A percentile compares a stretch with the other conserved stretches of the same genome.
These are phyloP conservation scores for Suhomyces terraborum DNA, from an alignment of 1,139 yeast species.

Conservation along the genomic window DNA sequence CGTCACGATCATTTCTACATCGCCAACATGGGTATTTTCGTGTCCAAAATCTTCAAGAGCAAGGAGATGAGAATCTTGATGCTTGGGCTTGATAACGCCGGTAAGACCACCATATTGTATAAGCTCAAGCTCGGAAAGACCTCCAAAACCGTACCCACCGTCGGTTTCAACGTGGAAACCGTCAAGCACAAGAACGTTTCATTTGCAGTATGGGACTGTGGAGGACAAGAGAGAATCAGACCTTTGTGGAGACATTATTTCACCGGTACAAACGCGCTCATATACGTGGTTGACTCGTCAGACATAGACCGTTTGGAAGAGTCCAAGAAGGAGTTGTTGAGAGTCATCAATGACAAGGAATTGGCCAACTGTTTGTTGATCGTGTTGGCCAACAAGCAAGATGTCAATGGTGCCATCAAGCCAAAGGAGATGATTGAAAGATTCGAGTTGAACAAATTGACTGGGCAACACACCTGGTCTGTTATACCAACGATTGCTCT, in stretches of 20 bases:
- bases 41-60: slow-evolving; percentile 43
- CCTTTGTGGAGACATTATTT: slow-evolving; percentile 95
- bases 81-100: slow-evolving; percentile 93
- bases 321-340: slow-evolving; percentile 73
- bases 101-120: slow-evolving; percentile 79
- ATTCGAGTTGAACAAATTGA: slow-evolving; percentile 55
- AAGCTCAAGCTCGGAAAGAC: slow-evolving; percentile 74
- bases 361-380: slow-evolving; percentile 76
- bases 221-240: slow-evolving; percentile 89
- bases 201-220: slow-evolving; percentile 96
- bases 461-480: slow-evolving; percentile 67
- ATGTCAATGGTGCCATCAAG: slow-evolving; percentile 60
- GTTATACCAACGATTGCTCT: slow-evolving; percentile 76
- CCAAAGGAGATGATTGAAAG: slow-evolving; percentile 67
- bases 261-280: slow-evolving; percentile 91
- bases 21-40: slow-evolving; percentile 18
- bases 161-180: slow-evolving; percentile 92
- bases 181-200: slow-evolving; percentile 84
- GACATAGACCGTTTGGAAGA: slow-evolving; percentile 74
- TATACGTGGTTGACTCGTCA: slow-evolving; percentile 85
- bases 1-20: too few species aligned
- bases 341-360: slow-evolving; percentile 79
- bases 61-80: slow-evolving; percentile 71
- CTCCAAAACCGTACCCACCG: slow-evolving; percentile 87
- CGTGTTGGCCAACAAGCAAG: slow-evolving; percentile 92